Evolutionary conservation across 1,284 basidiomycete genomes (phyloP).

Genomic region (Ustanciosporium gigantosporum): DNA sequence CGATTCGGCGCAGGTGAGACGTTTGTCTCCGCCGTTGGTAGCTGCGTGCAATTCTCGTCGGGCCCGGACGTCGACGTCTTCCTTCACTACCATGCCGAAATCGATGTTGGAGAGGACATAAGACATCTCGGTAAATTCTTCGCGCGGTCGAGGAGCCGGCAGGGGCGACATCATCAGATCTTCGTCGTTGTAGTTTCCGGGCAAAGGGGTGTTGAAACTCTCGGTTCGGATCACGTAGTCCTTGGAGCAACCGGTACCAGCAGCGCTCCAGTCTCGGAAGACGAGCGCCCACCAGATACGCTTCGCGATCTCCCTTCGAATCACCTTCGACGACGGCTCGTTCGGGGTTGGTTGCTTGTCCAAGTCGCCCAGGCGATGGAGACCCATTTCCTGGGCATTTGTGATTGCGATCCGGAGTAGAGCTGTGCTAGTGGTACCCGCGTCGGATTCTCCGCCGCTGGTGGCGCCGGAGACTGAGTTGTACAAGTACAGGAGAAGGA

Average conservation of each 20-base stretch:
- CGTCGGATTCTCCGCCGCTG: constrained; percentile 23
- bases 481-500: constrained; percentile 41
- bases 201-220: constrained; percentile 56
- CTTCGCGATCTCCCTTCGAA: constrained; percentile 53
- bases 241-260: constrained; percentile 24
- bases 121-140: constrained; percentile 54
- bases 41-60: constrained; percentile 31
- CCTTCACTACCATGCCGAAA: constrained; percentile 39
- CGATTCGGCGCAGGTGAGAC: constrained; percentile 34
- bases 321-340: constrained; percentile 35
- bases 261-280: constrained; percentile 47
- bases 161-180: constrained; percentile 45
- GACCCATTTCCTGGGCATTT: constrained; percentile 54
- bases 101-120: constrained; percentile 46
- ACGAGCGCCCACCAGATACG: constrained; percentile 57
- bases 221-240: constrained; percentile 47
- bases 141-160: constrained; percentile 35
- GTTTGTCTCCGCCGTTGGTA: constrained; percentile 23
- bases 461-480: constrained; percentile 17
- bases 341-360: constrained; percentile 38
- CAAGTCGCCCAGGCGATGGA: constrained; percentile 53
- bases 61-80: constrained; percentile 44
- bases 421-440: constrained; percentile 14
- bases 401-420: constrained; percentile 51
- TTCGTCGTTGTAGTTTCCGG: constrained; percentile 56